Percentiles rank a stretch among this genome's conserved stretches.
phyloP scores from a whole-genome alignment of 345 rosid species.

The Ceriops tagal region DNA sequence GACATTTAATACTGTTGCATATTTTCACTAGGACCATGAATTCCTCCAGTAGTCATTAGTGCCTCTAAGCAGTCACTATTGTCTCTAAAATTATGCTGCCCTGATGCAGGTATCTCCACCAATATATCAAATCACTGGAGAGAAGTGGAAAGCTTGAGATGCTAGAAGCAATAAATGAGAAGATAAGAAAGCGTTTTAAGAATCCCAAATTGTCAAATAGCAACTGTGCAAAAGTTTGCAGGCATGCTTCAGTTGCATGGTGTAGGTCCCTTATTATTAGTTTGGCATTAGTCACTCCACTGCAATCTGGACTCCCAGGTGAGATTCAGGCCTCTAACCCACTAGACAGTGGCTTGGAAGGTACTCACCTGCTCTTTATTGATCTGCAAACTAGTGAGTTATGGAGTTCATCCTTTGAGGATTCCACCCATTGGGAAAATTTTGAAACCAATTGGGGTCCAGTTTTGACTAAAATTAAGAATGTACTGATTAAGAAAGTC shows the following conservation, averaged over 20 bases:
- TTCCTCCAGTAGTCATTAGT: too few relatives aligned
- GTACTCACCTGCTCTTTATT: slow-evolving; percentile 56
- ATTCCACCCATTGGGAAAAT: slow-evolving; percentile 42
- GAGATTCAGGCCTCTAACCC: slow-evolving; percentile 41
- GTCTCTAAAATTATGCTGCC: slow-evolving; percentile 8
- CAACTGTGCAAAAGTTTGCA: slow-evolving; percentile 78
- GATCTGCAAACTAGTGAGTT: slow-evolving; percentile 65
- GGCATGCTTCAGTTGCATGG: slow-evolving; percentile 94
- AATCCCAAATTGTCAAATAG: slow-evolving; percentile 79
- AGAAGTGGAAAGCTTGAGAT: slow-evolving; percentile 69
- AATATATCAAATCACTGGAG: slow-evolving; percentile 57
- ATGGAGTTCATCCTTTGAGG: slow-evolving; percentile 72
- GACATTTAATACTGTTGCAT: too few relatives aligned
- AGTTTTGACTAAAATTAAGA: slow-evolving; percentile 60
- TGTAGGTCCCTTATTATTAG: slow-evolving; percentile 66
- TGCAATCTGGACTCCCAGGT: slow-evolving; percentile 38
- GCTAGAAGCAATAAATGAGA: slow-evolving; percentile 83
- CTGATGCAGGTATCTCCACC: slow-evolving; percentile 66
- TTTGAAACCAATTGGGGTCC: slow-evolving; percentile 72
- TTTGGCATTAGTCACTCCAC: slow-evolving; percentile 74
- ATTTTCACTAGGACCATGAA: too few relatives aligned
- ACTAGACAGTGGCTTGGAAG: slow-evolving; percentile 41
- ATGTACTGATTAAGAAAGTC: slow-evolving; percentile 53
- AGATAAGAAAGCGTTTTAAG: slow-evolving; percentile 85
- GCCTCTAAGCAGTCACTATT: background rate